A percentile compares a stretch with the other conserved stretches of the same genome.
Conservation (phyloP, 1,139 yeast species). For the Zhuliangozyma blackwelliae region DNA sequence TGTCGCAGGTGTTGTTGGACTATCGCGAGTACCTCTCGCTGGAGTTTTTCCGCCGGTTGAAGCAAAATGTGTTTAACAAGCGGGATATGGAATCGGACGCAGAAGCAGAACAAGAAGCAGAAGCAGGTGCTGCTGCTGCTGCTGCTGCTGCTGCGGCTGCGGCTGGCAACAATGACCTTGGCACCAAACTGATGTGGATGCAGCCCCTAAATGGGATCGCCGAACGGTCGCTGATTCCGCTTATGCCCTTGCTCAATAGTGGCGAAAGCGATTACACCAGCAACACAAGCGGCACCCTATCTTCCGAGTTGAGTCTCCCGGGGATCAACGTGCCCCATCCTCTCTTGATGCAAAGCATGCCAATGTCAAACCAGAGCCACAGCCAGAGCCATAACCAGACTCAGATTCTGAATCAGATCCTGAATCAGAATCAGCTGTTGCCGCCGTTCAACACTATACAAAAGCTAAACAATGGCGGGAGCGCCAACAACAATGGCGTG, state of each 20-base stretch:
- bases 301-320: conserved; percentile 9
- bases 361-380: conserved; percentile 27
- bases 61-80: conserved; percentile 7
- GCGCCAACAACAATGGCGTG: not conserved
- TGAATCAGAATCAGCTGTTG: conserved; percentile 29
- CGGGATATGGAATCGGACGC: not conserved
- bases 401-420: conserved; percentile 19
- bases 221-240: conserved; percentile 13
- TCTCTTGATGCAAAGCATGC: conserved; percentile 4
- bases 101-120: not conserved
- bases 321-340: conserved; percentile 7
- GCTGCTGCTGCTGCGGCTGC: not conserved
- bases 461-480: conserved; percentile 9
- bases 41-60: conserved; percentile 8
- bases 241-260: conserved; percentile 32
- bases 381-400: not conserved
- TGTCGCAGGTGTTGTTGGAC: conserved; percentile 22
- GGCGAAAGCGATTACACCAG: conserved; percentile 15
- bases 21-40: conserved; percentile 13
- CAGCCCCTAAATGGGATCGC: too few species aligned
- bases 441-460: conserved; percentile 38
- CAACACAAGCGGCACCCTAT: too few species aligned
- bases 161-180: not conserved
- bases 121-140: not conserved
- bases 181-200: not conserved